Evolutionary conservation across 306 rosid species (phyloP), one percentile per base, ranked within the genome.

Genomic region (Vicia villosa): DNA sequence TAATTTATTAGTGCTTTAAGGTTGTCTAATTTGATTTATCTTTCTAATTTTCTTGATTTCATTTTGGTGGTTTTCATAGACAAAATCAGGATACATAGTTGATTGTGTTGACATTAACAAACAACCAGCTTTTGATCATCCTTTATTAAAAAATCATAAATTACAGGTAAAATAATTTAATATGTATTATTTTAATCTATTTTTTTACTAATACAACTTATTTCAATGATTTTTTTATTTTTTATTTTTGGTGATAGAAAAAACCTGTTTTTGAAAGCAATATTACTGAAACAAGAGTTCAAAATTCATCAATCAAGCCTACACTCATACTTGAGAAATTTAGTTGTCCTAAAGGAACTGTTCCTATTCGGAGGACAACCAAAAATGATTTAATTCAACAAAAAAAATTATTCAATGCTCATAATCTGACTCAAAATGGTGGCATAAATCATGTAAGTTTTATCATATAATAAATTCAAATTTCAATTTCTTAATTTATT

Each of bases 91-190:
- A 1, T 2, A 59, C 0, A 20, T 43, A 42, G 7, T 57, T 43
- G 75, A 58, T 58, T 70, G 75, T 22, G 10, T 70, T 42, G 57
- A 70, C 19, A 71, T 71, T 71, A 19, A 19, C 1, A 71, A 71
- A 15, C 58, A 70, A 26, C 36, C 67, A 0, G 32, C 75, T 5
- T 58, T n/a, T n/a, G n/a, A n/a, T n/a, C 66, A 70, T 42, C 67
- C 58, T 12, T 70, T 70, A 5, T 4, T 70, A 1, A 30, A 70
- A 24, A 71, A 71, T 9, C 75, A 70, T 5, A 57, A 42, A 0
- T 58, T 70, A 7, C 46, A 70, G 67, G 75, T 70, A 28, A 21
- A 22, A 8, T 16, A 15, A 8, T 3, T 12, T 38, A 3, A 4
- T 11, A 12, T 30, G 11, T 26, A 16, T 34, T 16, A 16, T 8